Conservation (phyloP, 2,329 filamentous ascomycete species). For the Pseudodiploospora longispora region DNA sequence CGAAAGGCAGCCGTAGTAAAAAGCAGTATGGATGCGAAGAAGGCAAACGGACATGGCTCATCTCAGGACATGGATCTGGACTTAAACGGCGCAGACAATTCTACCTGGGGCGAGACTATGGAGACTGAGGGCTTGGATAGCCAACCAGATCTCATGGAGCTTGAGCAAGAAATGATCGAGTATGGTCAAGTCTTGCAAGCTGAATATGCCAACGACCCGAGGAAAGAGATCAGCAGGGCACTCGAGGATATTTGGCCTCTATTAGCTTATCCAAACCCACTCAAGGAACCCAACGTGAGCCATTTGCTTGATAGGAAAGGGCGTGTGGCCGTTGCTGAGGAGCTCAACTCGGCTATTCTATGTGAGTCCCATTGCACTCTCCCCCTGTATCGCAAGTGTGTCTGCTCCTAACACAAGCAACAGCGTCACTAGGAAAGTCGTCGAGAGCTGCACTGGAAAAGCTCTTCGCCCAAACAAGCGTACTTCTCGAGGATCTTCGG, state of each 20-base stretch:
- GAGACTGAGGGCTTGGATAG: conserved; percentile 42
- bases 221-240: conserved; percentile 62
- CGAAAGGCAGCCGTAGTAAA: conserved; percentile 54
- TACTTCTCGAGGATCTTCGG: conserved; percentile 73
- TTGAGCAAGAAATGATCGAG: conserved; percentile 62
- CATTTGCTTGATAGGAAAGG: conserved; percentile 71
- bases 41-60: conserved; percentile 31
- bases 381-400: background rate
- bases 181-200: conserved; percentile 74
- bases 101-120: conserved; percentile 39
- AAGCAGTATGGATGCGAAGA: conserved; percentile 42
- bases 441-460: conserved; percentile 79
- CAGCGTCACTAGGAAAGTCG: conserved; percentile 85
- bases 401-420: conserved; percentile 12
- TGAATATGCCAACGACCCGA: conserved; percentile 66
- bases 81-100: conserved; percentile 35
- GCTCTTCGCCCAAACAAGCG: conserved; percentile 77
- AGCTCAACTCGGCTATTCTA: conserved; percentile 87
- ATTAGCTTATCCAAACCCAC: conserved; percentile 77
- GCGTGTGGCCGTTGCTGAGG: conserved; percentile 75
- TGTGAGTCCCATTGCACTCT: conserved; percentile 46
- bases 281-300: conserved; percentile 64
- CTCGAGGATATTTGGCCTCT: conserved; percentile 82
- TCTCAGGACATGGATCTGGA: conserved; percentile 50
- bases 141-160: conserved; percentile 26